Percentiles rank a stretch among this genome's conserved stretches.
These are phyloP conservation scores for Cladophialophora chaetospira DNA, from an alignment of 2,329 filamentous ascomycete species.

Conservation along the genomic window DNA sequence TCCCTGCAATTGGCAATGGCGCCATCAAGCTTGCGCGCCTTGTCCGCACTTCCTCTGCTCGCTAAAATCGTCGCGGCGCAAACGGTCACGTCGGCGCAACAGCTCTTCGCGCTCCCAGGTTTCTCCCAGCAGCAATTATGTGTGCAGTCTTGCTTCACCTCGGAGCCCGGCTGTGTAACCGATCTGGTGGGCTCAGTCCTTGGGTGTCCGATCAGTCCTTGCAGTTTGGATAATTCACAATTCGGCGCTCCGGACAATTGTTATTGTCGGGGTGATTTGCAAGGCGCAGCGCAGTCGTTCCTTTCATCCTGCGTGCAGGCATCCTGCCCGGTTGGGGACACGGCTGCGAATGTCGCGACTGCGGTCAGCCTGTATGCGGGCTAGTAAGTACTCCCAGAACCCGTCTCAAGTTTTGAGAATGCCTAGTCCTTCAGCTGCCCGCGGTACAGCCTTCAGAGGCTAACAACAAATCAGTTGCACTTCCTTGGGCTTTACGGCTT, in stretches of 20 bases:
- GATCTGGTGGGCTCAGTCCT: slow-evolving; percentile 2
- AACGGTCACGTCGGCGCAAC: not conserved
- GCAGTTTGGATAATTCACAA: not conserved
- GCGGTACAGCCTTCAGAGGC: too few relatives aligned
- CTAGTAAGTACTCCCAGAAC: too few relatives aligned
- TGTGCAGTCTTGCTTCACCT: slow-evolving; percentile 10
- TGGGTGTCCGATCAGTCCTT: slow-evolving; percentile 1
- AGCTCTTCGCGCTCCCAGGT: slow-evolving; percentile 3
- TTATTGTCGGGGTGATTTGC: slow-evolving; percentile 10
- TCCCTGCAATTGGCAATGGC: not conserved
- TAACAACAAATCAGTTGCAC: too few relatives aligned
- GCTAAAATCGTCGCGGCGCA: not conserved
- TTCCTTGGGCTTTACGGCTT: not conserved
- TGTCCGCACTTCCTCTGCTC: not conserved
- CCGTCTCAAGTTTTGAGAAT: too few relatives aligned
- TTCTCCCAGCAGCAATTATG: slow-evolving; percentile 8
- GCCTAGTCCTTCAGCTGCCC: too few relatives aligned
- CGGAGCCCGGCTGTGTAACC: not conserved
- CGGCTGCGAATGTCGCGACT: not conserved
- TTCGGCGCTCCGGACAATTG: slow-evolving; percentile 8
- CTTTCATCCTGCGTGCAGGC: slow-evolving; percentile 3
- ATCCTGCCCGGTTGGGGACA: slow-evolving; percentile 10
- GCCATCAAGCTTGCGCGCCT: not conserved
- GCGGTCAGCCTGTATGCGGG: slow-evolving; percentile 5
- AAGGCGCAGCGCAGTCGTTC: slow-evolving; percentile 5